Conservation (phyloP, 257 asterid genomes). For the Oldenlandia corymbosa region DNA sequence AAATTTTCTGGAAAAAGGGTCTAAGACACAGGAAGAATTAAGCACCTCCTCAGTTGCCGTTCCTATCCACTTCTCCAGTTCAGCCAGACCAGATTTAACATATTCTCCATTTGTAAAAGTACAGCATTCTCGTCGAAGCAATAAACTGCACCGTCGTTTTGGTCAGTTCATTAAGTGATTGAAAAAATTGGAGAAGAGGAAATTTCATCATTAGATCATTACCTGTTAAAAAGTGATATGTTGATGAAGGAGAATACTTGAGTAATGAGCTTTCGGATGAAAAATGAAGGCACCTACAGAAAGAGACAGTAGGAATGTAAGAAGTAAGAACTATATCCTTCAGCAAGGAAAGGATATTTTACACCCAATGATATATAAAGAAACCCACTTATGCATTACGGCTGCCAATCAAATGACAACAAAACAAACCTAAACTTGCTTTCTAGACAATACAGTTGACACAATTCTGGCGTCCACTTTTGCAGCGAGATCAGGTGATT, state of each 20-base stretch:
- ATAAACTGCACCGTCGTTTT: slow-evolving; percentile 39
- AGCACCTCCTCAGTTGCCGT: slow-evolving; percentile 84
- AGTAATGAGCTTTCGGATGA: slow-evolving; percentile 93
- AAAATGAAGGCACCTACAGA: slow-evolving; percentile 89
- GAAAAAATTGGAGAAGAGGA: background rate
- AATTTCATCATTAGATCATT: slow-evolving; percentile 10
- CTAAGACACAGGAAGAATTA: background rate
- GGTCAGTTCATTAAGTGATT: background rate
- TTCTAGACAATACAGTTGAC: no score
- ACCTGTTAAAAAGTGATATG: slow-evolving; percentile 92
- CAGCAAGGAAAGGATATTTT: background rate
- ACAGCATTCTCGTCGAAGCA: slow-evolving; percentile 99
- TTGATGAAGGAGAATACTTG: slow-evolving; percentile 97
- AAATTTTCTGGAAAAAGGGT: background rate
- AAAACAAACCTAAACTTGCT: background rate
- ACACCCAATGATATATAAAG: background rate
- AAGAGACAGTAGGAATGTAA: slow-evolving; percentile 11
- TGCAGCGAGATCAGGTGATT: background rate
- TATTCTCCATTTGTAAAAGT: slow-evolving; percentile 96
- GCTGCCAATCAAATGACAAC: background rate
- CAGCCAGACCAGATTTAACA: slow-evolving; percentile 96
- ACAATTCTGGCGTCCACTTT: background rate
- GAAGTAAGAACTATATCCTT: background rate
- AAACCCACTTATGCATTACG: background rate
- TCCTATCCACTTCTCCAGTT: slow-evolving; percentile 93